A percentile compares a stretch with the other conserved stretches of the same genome.
Evolutionary conservation across 495 filamentous ascomycete genomes (phyloP).

Genomic region (Neurospora terricola): DNA sequence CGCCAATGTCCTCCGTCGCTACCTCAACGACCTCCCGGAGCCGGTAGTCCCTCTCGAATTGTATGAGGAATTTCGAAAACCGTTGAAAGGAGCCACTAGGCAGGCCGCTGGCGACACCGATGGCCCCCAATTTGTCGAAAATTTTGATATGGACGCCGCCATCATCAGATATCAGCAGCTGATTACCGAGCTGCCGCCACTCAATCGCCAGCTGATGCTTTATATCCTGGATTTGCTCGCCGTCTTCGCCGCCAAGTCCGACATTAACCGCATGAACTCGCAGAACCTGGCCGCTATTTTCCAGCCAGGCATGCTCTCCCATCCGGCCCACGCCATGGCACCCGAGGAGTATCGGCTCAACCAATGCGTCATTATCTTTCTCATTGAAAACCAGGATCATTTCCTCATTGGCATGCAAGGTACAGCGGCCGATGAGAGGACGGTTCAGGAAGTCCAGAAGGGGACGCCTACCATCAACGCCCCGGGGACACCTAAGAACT

Average conservation of each 20-base stretch:
- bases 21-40: constrained; percentile 89
- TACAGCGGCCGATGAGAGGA: constrained; percentile 79
- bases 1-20: constrained; percentile 89
- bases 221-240: constrained; percentile 98
- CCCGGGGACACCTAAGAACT: constrained; percentile 41
- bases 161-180: constrained; percentile 78
- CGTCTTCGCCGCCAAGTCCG: constrained; percentile 95
- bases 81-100: constrained; percentile 65
- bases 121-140: constrained; percentile 44
- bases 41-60: constrained; percentile 93
- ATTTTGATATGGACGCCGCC: constrained; percentile 66
- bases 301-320: constrained; percentile 90
- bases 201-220: constrained; percentile 90
- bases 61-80: constrained; percentile 84
- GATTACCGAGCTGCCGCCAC: constrained; percentile 83
- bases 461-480: constrained; percentile 45
- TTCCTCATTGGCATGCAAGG: constrained; percentile 92
- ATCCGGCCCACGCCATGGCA: constrained; percentile 89
- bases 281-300: constrained; percentile 96
- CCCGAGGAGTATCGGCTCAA: constrained; percentile 89
- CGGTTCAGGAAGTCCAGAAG: constrained; percentile 73
- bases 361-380: constrained; percentile 93
- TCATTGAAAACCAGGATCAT: constrained; percentile 93
- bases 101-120: constrained; percentile 56
- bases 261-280: constrained; percentile 93